phyloP scores from a whole-genome alignment of 2,329 filamentous ascomycete genomes.

The Hypoxylon sp. region DNA sequence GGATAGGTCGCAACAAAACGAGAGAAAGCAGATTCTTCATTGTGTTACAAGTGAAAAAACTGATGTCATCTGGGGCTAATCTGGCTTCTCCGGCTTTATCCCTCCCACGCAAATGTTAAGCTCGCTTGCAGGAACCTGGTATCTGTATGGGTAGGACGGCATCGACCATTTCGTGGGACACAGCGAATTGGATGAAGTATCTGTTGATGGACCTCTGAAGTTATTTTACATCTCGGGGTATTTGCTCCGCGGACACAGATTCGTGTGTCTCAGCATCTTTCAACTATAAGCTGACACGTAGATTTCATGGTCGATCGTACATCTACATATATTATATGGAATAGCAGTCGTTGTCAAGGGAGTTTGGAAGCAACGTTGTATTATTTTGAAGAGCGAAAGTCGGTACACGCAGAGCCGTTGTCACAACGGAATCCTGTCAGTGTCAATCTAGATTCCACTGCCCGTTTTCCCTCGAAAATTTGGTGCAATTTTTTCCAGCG shows the following conservation, averaged over 20 bases:
- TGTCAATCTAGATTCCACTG: background rate
- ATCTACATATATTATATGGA: background rate
- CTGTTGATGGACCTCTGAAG: background rate
- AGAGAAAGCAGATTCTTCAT: conserved; percentile 3
- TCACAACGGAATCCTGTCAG: background rate
- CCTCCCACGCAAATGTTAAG: conserved; percentile 1
- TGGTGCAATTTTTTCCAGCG: background rate
- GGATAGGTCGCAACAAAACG: background rate
- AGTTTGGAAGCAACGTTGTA: background rate
- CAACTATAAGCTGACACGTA: background rate
- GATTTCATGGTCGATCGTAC: background rate
- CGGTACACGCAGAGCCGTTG: background rate
- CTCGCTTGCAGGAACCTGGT: conserved; percentile 5
- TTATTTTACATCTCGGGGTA: background rate
- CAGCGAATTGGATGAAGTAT: conserved; percentile 7
- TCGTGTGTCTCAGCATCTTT: background rate
- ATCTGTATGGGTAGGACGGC: conserved; percentile 3
- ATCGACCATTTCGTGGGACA: background rate
- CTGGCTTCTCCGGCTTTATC: conserved; percentile 13
- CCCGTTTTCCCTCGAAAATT: background rate
- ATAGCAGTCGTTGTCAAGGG: background rate
- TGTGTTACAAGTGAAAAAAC: conserved; percentile 12
- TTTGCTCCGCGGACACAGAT: conserved; percentile 7
- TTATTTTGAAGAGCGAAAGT: background rate
- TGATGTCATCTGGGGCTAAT: conserved; percentile 32